phyloP scores from a whole-genome alignment of 2,329 filamentous ascomycete species.

The Exserohilum rostratum region DNA sequence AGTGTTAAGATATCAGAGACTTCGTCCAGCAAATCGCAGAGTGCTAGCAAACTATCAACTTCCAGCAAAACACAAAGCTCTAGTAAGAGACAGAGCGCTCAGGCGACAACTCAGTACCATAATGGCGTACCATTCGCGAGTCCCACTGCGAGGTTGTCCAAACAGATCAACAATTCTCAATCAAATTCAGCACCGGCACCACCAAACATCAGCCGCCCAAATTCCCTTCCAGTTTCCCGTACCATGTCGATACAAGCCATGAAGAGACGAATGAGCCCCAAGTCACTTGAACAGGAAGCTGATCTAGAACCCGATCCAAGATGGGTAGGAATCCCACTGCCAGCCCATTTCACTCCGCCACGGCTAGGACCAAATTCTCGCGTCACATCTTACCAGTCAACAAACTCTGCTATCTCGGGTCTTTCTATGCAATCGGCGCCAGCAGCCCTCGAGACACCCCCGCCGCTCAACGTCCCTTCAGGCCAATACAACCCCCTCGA shows the following conservation, averaged over 20 bases:
- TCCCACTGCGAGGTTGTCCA: constrained; percentile 7
- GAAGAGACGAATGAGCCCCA: constrained; percentile 10
- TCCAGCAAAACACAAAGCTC: constrained; percentile 16
- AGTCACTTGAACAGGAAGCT: constrained; percentile 19
- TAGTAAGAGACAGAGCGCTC: constrained; percentile 13
- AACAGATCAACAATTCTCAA: constrained; percentile 10
- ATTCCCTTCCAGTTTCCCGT: constrained; percentile 13
- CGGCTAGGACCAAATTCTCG: constrained; percentile 14
- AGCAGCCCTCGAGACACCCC: constrained; percentile 11
- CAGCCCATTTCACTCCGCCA: constrained; percentile 24
- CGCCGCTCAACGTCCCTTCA: constrained; percentile 7
- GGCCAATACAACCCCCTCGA: constrained; percentile 39
- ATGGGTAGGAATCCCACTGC: constrained; percentile 23
- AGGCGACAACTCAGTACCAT: constrained; percentile 10
- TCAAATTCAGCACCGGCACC: constrained; percentile 11
- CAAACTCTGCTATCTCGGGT: constrained; percentile 5
- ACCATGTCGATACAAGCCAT: constrained; percentile 6
- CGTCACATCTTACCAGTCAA: constrained; percentile 31
- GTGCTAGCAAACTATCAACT: constrained; percentile 5
- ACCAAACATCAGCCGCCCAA: constrained; percentile 3
- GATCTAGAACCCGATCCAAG: constrained; percentile 15
- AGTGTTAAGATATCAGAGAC: constrained; percentile 7
- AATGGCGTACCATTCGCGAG: constrained; percentile 7
- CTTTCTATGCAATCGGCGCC: constrained; percentile 27
- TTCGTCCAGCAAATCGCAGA: constrained; percentile 3